phyloP scores from a whole-genome alignment of 2,329 filamentous ascomycete species.

The Corynespora cassiicola region DNA sequence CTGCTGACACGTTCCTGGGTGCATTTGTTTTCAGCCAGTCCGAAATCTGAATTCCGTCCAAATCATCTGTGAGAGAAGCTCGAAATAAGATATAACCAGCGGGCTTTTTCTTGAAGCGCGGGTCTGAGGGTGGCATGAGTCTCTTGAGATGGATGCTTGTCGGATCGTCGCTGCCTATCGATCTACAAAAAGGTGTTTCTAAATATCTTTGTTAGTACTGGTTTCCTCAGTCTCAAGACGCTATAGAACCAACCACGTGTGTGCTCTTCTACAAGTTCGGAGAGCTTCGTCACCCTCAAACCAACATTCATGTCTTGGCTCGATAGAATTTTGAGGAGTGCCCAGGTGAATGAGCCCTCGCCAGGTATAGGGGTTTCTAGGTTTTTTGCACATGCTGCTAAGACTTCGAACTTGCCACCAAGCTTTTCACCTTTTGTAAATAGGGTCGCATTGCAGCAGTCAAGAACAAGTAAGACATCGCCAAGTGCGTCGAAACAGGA shows the following conservation, averaged over 20 bases:
- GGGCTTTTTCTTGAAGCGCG: neutral
- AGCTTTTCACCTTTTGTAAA: neutral
- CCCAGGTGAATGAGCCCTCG: neutral
- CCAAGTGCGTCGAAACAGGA: neutral
- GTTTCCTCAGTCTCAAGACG: neutral
- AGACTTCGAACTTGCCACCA: neutral
- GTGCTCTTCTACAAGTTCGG: neutral
- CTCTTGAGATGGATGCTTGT: neutral
- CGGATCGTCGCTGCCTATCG: neutral
- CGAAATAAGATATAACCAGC: slow-evolving; percentile 1
- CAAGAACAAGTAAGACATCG: neutral
- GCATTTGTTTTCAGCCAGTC: slow-evolving; percentile 1
- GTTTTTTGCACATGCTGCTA: slow-evolving; percentile 1
- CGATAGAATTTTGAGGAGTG: neutral
- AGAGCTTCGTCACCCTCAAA: neutral
- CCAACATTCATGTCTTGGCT: neutral
- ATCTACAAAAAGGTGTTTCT: slow-evolving; percentile 1
- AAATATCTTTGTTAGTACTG: too few species aligned
- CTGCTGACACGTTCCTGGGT: neutral
- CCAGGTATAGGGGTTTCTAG: neutral
- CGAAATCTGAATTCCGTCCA: neutral
- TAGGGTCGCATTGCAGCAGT: slow-evolving; percentile 1
- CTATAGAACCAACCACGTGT: neutral
- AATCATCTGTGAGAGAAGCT: slow-evolving; percentile 1
- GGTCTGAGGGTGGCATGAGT: neutral